Conservation (phyloP, 352 stramenopile genomes). For the Phytopythium mirpurense region DNA sequence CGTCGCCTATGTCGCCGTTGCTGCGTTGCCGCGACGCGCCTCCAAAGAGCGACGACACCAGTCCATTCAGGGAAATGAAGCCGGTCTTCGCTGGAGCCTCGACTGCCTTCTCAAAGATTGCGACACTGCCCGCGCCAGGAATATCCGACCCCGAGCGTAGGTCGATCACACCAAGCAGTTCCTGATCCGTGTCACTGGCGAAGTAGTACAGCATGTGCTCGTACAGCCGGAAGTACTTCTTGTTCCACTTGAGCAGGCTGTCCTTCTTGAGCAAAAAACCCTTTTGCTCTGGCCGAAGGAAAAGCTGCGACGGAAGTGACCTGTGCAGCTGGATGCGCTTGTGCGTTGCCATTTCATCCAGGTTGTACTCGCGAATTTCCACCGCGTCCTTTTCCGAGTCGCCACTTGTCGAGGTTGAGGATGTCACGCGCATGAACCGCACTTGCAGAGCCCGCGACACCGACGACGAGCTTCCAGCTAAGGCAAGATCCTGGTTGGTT, state of each 20-base stretch:
- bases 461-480: slow-evolving; percentile 46
- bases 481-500: slow-evolving; percentile 61
- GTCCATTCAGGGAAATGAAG: slow-evolving; percentile 77
- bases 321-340: slow-evolving; percentile 76
- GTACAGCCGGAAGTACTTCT: slow-evolving; percentile 85
- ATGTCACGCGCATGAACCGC: slow-evolving; percentile 86
- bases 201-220: slow-evolving; percentile 90
- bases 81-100: slow-evolving; percentile 45
- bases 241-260: slow-evolving; percentile 88
- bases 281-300: slow-evolving; percentile 72
- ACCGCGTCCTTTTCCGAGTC: slow-evolving; percentile 76
- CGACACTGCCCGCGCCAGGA: slow-evolving; percentile 64
- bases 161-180: slow-evolving; percentile 81
- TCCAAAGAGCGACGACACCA: slow-evolving; percentile 80
- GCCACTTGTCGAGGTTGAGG: slow-evolving; percentile 43
- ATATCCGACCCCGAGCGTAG: slow-evolving; percentile 61
- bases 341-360: slow-evolving; percentile 84
- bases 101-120: slow-evolving; percentile 76
- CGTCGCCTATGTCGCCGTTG: slow-evolving; percentile 8
- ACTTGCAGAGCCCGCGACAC: slow-evolving; percentile 67
- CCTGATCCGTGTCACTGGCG: slow-evolving; percentile 75
- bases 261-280: slow-evolving; percentile 85
- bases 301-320: slow-evolving; percentile 76
- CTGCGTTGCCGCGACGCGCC: slow-evolving; percentile 37
- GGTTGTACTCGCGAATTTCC: slow-evolving; percentile 84